phyloP scores from a whole-genome alignment of 768 basidiomycete genomes.

The Russula ochroleuca region DNA sequence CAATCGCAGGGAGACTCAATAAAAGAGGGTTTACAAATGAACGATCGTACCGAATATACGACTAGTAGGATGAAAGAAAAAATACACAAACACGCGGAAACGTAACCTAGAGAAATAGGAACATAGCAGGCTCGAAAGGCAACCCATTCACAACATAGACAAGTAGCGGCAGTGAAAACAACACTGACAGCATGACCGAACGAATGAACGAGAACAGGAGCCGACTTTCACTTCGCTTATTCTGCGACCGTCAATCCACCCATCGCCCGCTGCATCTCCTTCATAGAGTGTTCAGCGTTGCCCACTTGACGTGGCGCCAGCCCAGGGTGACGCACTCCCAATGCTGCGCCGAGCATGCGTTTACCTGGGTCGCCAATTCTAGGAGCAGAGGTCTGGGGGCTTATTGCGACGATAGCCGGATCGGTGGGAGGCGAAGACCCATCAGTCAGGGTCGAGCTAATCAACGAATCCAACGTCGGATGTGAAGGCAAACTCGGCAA shows the following conservation, averaged over 20 bases:
- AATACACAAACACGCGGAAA: conserved; percentile 2
- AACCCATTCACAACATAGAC: conserved; percentile 2
- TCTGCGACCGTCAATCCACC: conserved; percentile 70
- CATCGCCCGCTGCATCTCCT: conserved; percentile 72
- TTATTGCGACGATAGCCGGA: conserved; percentile 63
- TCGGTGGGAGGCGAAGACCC: conserved; percentile 52
- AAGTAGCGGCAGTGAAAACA: background rate
- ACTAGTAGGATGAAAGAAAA: background rate
- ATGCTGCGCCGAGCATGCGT: conserved; percentile 81
- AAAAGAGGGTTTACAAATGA: conserved; percentile 8
- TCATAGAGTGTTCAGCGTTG: conserved; percentile 53
- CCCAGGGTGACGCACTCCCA: conserved; percentile 78
- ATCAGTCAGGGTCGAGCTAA: conserved; percentile 65
- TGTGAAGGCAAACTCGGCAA: conserved; percentile 77
- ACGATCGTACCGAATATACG: conserved; percentile 8
- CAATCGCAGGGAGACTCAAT: background rate
- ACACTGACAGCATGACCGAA: background rate
- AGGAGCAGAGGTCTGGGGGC: conserved; percentile 50
- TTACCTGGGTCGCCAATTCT: conserved; percentile 86
- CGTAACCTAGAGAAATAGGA: conserved; percentile 1
- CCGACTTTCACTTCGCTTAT: conserved; percentile 37
- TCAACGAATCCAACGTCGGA: conserved; percentile 80
- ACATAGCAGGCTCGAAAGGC: conserved; percentile 3
- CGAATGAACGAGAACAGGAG: conserved; percentile 3
- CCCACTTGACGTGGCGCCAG: conserved; percentile 51